phyloP scores from a whole-genome alignment of 2,329 filamentous ascomycete species.

The Hymenoscyphus fructigenus region DNA sequence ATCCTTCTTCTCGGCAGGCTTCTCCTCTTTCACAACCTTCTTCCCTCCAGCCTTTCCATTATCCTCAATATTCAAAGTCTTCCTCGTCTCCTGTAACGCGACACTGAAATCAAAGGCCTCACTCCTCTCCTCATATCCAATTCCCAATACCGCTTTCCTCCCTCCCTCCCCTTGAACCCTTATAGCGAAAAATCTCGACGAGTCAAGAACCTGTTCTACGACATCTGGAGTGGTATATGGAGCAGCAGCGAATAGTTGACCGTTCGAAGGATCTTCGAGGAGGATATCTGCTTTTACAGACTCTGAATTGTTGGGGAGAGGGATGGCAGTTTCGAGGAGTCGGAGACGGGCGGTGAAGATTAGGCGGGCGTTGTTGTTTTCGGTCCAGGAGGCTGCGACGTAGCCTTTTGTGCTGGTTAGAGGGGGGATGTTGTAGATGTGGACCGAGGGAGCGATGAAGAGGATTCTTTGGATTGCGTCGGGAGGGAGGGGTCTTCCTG shows the following conservation, averaged over 20 bases:
- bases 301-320: constrained; percentile 42
- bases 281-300: constrained; percentile 72
- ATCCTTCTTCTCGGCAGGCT: constrained; percentile 60
- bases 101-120: constrained; percentile 87
- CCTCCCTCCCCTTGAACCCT: constrained; percentile 74
- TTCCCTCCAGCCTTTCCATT: constrained; percentile 34
- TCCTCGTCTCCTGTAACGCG: constrained; percentile 73
- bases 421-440: constrained; percentile 87
- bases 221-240: constrained; percentile 67
- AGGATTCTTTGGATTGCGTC: constrained; percentile 84
- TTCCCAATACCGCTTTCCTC: constrained; percentile 75
- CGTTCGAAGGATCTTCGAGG: constrained; percentile 71
- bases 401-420: constrained; percentile 77
- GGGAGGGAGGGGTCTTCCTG: constrained; percentile 63
- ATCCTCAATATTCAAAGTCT: constrained; percentile 63
- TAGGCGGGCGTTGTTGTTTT: constrained; percentile 62
- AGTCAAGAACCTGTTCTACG: constrained; percentile 78
- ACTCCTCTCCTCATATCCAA: constrained; percentile 83
- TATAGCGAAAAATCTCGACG: constrained; percentile 80
- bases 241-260: constrained; percentile 78
- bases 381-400: constrained; percentile 74
- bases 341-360: constrained; percentile 86
- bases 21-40: constrained; percentile 38
- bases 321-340: constrained; percentile 70
- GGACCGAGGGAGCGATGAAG: constrained; percentile 71